Conservation (phyloP, 495 filamentous ascomycete species). For the Cetradonia linearis region DNA sequence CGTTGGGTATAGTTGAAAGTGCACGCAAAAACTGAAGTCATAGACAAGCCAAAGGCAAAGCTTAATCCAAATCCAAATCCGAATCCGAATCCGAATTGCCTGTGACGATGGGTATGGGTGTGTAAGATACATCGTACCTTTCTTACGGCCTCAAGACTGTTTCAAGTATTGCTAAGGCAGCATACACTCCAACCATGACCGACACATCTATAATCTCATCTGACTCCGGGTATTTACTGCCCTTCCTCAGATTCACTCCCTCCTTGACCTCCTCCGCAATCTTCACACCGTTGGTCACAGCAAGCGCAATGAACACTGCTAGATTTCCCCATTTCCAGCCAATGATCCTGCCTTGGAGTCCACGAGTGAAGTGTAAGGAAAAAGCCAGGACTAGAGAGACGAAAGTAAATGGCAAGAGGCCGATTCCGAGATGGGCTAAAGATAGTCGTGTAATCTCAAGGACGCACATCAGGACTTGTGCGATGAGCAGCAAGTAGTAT, state of each 20-base stretch:
- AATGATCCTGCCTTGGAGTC: slow-evolving; percentile 17
- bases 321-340: slow-evolving; percentile 25
- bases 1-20: not conserved
- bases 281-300: slow-evolving; percentile 26
- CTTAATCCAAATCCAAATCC: not conserved
- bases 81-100: not conserved
- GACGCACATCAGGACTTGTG: slow-evolving; percentile 27
- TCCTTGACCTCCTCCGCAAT: slow-evolving; percentile 26
- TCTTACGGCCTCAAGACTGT: not conserved
- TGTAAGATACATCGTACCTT: too few relatives aligned
- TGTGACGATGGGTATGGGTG: too few relatives aligned
- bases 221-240: slow-evolving; percentile 28
- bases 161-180: slow-evolving; percentile 25
- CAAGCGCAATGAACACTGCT: slow-evolving; percentile 27
- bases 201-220: slow-evolving; percentile 31
- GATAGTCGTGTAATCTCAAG: slow-evolving; percentile 30
- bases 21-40: not conserved
- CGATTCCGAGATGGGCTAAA: slow-evolving; percentile 28
- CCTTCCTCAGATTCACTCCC: slow-evolving; percentile 23
- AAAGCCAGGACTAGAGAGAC: slow-evolving; percentile 25
- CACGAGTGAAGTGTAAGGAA: slow-evolving; percentile 20
- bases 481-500: slow-evolving; percentile 27
- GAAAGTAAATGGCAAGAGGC: slow-evolving; percentile 29
- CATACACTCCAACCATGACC: slow-evolving; percentile 31
- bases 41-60: not conserved